Conservation (phyloP, 495 filamentous ascomycete genomes). For the Aspergillus homomorphus region DNA sequence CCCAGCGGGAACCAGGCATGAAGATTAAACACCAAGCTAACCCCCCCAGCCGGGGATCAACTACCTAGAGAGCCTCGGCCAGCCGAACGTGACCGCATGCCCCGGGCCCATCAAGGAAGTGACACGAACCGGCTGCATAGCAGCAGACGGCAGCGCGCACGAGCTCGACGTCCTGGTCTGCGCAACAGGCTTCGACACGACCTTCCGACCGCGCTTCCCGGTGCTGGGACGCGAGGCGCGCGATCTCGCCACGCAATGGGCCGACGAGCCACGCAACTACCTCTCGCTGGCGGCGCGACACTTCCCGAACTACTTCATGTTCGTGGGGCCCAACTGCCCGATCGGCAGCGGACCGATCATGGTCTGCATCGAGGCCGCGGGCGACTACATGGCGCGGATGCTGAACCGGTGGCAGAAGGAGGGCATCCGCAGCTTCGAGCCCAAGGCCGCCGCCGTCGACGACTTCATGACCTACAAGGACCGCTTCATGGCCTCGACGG, state of each 20-base stretch:
- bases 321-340: constrained; percentile 36
- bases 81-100: too few species aligned
- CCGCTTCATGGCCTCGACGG: constrained; percentile 35
- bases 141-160: constrained; percentile 28
- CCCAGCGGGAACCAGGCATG: too few species aligned
- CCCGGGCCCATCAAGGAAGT: too few species aligned
- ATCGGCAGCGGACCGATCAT: too few species aligned
- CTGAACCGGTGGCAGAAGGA: constrained; percentile 32
- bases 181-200: constrained; percentile 47
- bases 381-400: constrained; percentile 41
- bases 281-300: constrained; percentile 47
- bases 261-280: constrained; percentile 33
- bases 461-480: constrained; percentile 38
- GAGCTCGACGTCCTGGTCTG: constrained; percentile 48
- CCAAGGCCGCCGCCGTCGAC: constrained; percentile 23
- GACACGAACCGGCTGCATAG: too few species aligned
- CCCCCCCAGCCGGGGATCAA: too few species aligned
- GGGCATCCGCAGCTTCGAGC: constrained; percentile 20
- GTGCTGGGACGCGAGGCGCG: constrained; percentile 30
- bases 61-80: too few species aligned
- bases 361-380: too few species aligned
- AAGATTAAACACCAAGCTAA: too few species aligned
- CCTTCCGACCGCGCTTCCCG: constrained; percentile 30
- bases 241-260: constrained; percentile 16
- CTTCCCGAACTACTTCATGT: constrained; percentile 56